Base-by-base conservation (phyloP, 495 filamentous ascomycete species). In the Neurospora sp. region DNA sequence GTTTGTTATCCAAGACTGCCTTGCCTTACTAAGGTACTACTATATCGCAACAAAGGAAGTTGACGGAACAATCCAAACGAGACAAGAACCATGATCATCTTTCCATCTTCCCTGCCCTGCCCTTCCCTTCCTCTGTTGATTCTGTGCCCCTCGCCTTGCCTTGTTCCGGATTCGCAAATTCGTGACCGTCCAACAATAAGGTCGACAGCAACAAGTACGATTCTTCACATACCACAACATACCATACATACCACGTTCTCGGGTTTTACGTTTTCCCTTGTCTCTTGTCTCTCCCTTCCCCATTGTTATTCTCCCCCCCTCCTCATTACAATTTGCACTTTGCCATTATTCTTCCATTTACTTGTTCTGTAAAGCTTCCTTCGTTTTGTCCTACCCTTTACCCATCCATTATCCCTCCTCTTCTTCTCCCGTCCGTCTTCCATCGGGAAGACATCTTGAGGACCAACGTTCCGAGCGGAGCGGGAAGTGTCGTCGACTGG, bases 221-320 rank as follows among this genome's bases (percentile, higher is more conserved):
- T 59, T 59, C 20, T 59, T 59, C 48, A 65, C 48, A 65, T 37
- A 20, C 44, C 41, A 42, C 41, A 14, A 42, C 41, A 14, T 14
- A 59, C 48, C 53, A 65, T 16, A 42, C 41, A 5, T 14, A 59
- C 48, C 53, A 65, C 53, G 53, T 65, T 65, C 53, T 65, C 27
- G 53, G 20, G 20, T 27, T 16, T 37, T 37, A 37, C 35, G 35
- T 35, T 35, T 35, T 37, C 35, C 35, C 20, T 70, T 69, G 70
- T 46, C 16, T 41, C 40, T 41, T 41, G 42, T 44, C 18, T 8
- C 8, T n/a, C n/a, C 44, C 27, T 11, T 42, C 73, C 69, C 73
- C 69, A 69, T 74, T 72, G 72, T 71, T 73, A 77, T 74, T 69
- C 14, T 27, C 37, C 14, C 39, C 38, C 27, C 18, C 18, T 65